phyloP scores from a whole-genome alignment of 2,329 filamentous ascomycete genomes.

The Alternaria sp. region DNA sequence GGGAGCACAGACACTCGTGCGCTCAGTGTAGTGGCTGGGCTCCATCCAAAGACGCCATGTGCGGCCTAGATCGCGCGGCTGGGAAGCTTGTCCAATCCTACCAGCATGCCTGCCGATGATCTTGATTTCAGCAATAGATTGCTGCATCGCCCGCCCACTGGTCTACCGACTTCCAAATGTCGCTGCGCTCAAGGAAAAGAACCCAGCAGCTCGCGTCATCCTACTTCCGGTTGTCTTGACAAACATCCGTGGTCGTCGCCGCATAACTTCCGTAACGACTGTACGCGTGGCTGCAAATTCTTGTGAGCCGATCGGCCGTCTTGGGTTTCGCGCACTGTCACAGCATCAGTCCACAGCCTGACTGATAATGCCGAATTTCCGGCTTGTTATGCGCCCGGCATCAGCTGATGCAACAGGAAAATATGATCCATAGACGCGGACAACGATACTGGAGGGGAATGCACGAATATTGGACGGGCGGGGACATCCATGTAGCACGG shows the following conservation, averaged over 20 bases:
- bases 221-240: background rate
- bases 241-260: background rate
- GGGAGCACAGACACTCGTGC: background rate
- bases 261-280: background rate
- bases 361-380: slow-evolving; percentile 1
- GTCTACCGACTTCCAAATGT: background rate
- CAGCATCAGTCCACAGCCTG: slow-evolving; percentile 1
- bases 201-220: background rate
- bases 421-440: background rate
- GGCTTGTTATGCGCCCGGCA: background rate
- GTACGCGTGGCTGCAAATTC: slow-evolving; percentile 1
- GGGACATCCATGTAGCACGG: background rate
- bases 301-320: slow-evolving; percentile 14
- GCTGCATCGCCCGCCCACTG: background rate
- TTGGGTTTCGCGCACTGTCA: slow-evolving; percentile 7
- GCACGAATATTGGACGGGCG: background rate
- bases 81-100: slow-evolving; percentile 7
- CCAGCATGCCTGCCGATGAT: background rate
- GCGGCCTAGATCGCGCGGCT: slow-evolving; percentile 13
- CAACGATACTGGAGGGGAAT: background rate
- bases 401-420: background rate
- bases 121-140: background rate
- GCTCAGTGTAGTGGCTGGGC: slow-evolving; percentile 22
- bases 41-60: slow-evolving; percentile 1
- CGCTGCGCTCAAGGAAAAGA: background rate